A percentile compares a stretch with the other conserved stretches of the same genome.
Evolutionary conservation across 2,329 filamentous ascomycete genomes (phyloP).

Genomic region (Alternaria sp.): DNA sequence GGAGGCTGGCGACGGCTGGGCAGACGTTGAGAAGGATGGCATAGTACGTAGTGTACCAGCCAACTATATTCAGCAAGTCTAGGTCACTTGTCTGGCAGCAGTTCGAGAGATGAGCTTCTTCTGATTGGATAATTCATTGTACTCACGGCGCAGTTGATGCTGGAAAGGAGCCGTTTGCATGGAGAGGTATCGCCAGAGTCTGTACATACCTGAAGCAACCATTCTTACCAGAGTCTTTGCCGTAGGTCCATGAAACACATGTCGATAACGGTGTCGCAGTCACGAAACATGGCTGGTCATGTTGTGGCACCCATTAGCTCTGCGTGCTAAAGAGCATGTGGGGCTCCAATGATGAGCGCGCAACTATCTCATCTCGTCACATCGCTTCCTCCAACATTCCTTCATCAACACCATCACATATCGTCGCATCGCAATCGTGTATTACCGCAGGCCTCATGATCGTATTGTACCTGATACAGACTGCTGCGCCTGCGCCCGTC

Average conservation of each 20-base stretch:
- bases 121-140: conserved; percentile 4
- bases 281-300: conserved; percentile 10
- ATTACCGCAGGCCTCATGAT: not conserved
- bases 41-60: conserved; percentile 88
- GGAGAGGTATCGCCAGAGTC: conserved; percentile 1
- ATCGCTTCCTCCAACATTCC: not conserved
- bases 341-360: conserved; percentile 6
- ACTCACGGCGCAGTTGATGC: not conserved
- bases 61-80: conserved; percentile 86
- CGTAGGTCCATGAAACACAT: not conserved
- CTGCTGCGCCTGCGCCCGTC: not conserved
- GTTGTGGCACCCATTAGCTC: conserved; percentile 13
- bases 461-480: not conserved
- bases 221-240: not conserved
- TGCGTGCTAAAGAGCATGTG: conserved; percentile 15
- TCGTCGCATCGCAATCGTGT: not conserved
- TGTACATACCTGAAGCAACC: conserved; percentile 14
- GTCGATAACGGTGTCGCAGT: not conserved
- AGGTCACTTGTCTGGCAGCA: conserved; percentile 27
- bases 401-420: not conserved
- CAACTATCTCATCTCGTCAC: not conserved
- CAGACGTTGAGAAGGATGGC: conserved; percentile 92
- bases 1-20: conserved; percentile 94
- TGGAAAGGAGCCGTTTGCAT: not conserved
- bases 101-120: conserved; percentile 21